These are phyloP conservation scores for Tolypocladium pustulatum DNA, from an alignment of 2,329 filamentous ascomycete species.

Conservation along the genomic window DNA sequence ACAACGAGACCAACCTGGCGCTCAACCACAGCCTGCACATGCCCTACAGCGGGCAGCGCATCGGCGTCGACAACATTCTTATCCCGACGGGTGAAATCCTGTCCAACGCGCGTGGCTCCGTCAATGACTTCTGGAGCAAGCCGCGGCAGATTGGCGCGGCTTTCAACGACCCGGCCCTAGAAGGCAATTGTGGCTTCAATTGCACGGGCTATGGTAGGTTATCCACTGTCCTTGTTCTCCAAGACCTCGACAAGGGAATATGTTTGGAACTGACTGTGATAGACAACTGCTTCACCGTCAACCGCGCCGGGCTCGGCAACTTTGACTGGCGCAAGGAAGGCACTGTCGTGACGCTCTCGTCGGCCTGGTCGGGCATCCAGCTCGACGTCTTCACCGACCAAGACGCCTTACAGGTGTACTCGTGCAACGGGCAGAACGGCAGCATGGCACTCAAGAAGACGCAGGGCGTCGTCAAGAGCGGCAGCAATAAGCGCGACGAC, in stretches of 20 bases:
- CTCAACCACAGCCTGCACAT: conserved; percentile 65
- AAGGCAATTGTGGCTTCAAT: conserved; percentile 66
- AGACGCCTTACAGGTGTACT: conserved; percentile 80
- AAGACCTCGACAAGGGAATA: background rate
- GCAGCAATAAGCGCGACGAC: background rate
- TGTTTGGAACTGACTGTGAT: background rate
- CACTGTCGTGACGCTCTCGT: conserved; percentile 57
- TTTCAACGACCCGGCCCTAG: conserved; percentile 48
- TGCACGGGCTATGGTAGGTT: conserved; percentile 74
- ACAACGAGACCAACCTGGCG: conserved; percentile 53
- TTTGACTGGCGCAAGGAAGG: conserved; percentile 53
- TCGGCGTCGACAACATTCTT: conserved; percentile 59
- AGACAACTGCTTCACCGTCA: conserved; percentile 62
- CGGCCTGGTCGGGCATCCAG: conserved; percentile 70
- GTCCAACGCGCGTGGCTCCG: conserved; percentile 53
- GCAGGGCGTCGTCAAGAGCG: conserved; percentile 45
- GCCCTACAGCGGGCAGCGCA: conserved; percentile 60
- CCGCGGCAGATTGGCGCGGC: conserved; percentile 72
- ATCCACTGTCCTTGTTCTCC: background rate
- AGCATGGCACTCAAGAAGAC: conserved; percentile 57
- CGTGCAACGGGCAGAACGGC: conserved; percentile 69
- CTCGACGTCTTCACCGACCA: conserved; percentile 77
- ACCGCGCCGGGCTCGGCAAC: conserved; percentile 44
- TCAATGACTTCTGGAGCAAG: conserved; percentile 73
- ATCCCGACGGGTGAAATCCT: conserved; percentile 69